phyloP scores from a whole-genome alignment of 176 grass and related monocot species.

The Elymus sibiricus region DNA sequence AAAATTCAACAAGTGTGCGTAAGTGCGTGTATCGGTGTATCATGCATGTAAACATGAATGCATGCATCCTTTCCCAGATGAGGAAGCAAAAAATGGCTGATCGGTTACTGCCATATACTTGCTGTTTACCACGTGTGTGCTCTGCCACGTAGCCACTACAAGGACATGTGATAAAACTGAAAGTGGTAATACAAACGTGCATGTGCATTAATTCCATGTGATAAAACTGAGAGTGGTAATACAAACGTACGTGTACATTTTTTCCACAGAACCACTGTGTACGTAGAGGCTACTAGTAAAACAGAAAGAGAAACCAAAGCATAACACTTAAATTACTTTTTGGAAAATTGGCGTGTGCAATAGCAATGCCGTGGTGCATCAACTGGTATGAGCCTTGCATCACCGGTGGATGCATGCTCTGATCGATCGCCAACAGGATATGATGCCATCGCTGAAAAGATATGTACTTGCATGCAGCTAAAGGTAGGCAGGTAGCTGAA shows the following conservation, averaged over 20 bases:
- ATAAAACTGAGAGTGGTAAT: background rate
- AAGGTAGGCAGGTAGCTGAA: background rate
- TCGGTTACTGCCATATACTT: background rate
- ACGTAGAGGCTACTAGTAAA: background rate
- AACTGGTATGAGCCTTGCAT: background rate
- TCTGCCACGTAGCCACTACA: background rate
- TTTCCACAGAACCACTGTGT: background rate
- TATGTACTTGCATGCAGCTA: background rate
- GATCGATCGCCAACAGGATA: background rate
- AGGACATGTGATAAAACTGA: background rate
- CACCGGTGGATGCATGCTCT: background rate
- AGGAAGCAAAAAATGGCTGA: background rate
- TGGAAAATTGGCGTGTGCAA: background rate
- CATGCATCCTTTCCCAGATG: background rate
- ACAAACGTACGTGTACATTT: background rate
- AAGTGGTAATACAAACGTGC: background rate
- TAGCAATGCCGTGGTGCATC: background rate
- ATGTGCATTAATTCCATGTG: background rate
- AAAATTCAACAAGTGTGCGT: background rate
- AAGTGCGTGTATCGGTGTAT: background rate
- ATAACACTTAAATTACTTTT: background rate
- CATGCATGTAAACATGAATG: background rate
- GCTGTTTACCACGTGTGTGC: background rate
- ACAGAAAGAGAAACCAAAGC: background rate
- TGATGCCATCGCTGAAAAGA: background rate